These are phyloP conservation scores for Fusarium robinianum DNA, from an alignment of 2,329 filamentous ascomycete species.

Conservation along the genomic window DNA sequence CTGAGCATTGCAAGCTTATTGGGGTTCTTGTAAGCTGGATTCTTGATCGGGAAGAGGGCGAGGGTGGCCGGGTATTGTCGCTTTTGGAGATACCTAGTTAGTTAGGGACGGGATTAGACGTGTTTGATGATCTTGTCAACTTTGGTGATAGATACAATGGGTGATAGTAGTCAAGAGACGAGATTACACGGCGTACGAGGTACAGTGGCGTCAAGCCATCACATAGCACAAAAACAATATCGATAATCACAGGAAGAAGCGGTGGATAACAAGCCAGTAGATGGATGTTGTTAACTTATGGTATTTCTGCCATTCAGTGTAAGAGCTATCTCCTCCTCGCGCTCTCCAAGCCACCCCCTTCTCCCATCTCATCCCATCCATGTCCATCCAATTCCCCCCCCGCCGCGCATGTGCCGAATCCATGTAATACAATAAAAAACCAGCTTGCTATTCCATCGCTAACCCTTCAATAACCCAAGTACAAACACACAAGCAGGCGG, in stretches of 20 bases:
- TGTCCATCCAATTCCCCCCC: constrained; percentile 6
- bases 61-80: too few relatives aligned
- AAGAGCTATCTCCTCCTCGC: constrained; percentile 34
- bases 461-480: background rate
- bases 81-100: too few relatives aligned
- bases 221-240: background rate
- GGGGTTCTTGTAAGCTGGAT: background rate
- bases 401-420: too few relatives aligned
- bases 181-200: too few relatives aligned
- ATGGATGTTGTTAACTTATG: constrained; percentile 35
- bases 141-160: background rate
- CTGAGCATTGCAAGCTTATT: background rate
- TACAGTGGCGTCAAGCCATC: background rate
- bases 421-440: constrained; percentile 9
- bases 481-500: constrained; percentile 2
- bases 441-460: constrained; percentile 7
- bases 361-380: constrained; percentile 9
- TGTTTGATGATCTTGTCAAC: background rate
- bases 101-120: too few relatives aligned
- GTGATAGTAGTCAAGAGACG: too few relatives aligned
- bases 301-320: constrained; percentile 46
- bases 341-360: constrained; percentile 14
- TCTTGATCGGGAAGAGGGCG: too few relatives aligned
- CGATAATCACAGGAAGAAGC: too few relatives aligned
- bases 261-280: too few relatives aligned